Percentiles rank a stretch among this genome's conserved stretches.
These are phyloP conservation scores for Candida arabinofermentans DNA, from an alignment of 805 yeast species.

Conservation along the genomic window DNA sequence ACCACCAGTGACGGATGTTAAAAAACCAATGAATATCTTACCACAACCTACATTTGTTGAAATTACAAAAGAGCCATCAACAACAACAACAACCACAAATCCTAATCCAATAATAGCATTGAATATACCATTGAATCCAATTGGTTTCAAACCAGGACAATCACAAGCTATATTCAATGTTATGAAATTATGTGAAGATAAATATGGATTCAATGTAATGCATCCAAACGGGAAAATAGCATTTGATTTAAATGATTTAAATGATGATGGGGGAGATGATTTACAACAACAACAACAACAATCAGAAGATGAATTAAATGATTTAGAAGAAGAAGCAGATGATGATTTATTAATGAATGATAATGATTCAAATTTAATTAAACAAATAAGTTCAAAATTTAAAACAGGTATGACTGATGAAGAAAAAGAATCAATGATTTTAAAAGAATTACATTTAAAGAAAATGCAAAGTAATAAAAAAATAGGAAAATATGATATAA, in stretches of 20 bases:
- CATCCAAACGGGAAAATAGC: constrained; percentile 65
- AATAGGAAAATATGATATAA: constrained; percentile 86
- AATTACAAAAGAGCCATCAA: constrained; percentile 5
- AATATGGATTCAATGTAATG: constrained; percentile 72
- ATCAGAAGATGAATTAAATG: constrained; percentile 37
- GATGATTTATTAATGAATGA: constrained; percentile 30
- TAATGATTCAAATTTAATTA: constrained; percentile 33
- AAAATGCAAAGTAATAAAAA: constrained; percentile 56
- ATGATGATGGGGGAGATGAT: constrained; percentile 40
- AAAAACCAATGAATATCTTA: constrained; percentile 5
- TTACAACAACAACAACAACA: background rate
- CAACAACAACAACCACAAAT: background rate
- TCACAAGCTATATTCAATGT: constrained; percentile 69
- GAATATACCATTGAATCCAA: constrained; percentile 52
- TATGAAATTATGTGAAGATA: constrained; percentile 70
- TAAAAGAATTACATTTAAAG: constrained; percentile 31
- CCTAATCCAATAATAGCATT: constrained; percentile 48
- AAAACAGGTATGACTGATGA: constrained; percentile 31
- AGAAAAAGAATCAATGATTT: constrained; percentile 29
- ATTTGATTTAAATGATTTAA: constrained; percentile 46
- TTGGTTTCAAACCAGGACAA: constrained; percentile 41
- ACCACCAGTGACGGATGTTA: background rate
- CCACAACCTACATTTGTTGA: constrained; percentile 18
- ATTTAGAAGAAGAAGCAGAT: constrained; percentile 27
- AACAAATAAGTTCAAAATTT: constrained; percentile 26